Evolutionary conservation across 1,284 basidiomycete genomes (phyloP).

Genomic region (Fomitopsis pinicola): DNA sequence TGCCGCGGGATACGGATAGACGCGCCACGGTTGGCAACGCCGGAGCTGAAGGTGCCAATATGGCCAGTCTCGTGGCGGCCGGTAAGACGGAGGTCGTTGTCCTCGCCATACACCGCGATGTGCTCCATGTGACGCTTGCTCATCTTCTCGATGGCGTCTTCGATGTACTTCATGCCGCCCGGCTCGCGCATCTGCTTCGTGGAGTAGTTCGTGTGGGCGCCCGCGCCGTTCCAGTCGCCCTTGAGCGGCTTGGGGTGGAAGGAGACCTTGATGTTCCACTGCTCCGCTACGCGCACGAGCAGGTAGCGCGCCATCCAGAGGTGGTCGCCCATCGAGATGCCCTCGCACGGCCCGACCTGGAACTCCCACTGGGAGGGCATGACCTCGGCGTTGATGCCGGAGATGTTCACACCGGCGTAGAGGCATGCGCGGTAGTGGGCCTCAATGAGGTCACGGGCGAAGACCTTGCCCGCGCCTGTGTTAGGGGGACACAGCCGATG

Average conservation of each 20-base stretch:
- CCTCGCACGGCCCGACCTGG: slow-evolving; percentile 98
- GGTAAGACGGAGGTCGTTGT: slow-evolving; percentile 92
- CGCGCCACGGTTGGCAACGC: slow-evolving; percentile 96
- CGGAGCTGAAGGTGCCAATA: slow-evolving; percentile 90
- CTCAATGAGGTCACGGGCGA: slow-evolving; percentile 98
- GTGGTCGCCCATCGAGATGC: slow-evolving; percentile 98
- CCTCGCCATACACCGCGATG: slow-evolving; percentile 96
- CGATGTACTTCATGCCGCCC: slow-evolving; percentile 93
- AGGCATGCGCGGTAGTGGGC: slow-evolving; percentile 98
- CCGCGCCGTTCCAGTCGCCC: slow-evolving; percentile 99
- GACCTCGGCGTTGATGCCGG: slow-evolving; percentile 99
- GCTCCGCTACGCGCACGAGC: slow-evolving; percentile 90
- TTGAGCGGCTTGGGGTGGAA: slow-evolving; percentile 99
- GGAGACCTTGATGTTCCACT: slow-evolving; percentile 97
- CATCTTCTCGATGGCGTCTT: slow-evolving; percentile 91
- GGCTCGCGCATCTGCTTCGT: slow-evolving; percentile 90
- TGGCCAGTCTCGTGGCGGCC: slow-evolving; percentile 97
- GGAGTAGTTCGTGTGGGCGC: slow-evolving; percentile 94
- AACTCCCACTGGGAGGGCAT: slow-evolving; percentile 99
- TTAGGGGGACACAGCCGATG: slow-evolving; percentile 10
- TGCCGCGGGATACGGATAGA: slow-evolving; percentile 94
- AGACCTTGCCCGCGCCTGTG: slow-evolving; percentile 90
- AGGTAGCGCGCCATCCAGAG: slow-evolving; percentile 97
- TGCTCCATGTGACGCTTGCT: slow-evolving; percentile 83
- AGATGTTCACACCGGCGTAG: slow-evolving; percentile 97